Base-by-base conservation (phyloP, 1,139 yeast species). In the Saccharomycopsis hybrid region DNA sequence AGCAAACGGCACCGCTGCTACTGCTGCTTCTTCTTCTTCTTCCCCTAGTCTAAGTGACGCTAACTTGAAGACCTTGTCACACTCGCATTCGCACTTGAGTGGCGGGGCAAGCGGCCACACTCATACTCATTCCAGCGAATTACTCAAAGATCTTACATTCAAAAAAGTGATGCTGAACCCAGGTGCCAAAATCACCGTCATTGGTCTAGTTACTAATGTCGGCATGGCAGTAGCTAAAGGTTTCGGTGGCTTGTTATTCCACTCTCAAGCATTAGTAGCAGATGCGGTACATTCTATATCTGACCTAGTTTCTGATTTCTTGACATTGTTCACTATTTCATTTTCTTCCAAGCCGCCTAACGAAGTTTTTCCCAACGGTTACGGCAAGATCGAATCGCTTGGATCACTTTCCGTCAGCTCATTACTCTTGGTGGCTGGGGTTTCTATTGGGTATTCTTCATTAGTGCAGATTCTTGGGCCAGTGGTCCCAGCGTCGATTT, bases 221-320 rank as follows among this genome's bases (percentile, higher is more conserved):
- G 80, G 85, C 24, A 82, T 92, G 84, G 97, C 96, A 0, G 71
- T 78, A 4, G 82, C 94, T 31, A 92, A 92, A 64, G 92, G 89
- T 28, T 65, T 82, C 29, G 97, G 97, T 29, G 98, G 98, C 2
- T 73, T 88, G 18, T 80, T 80, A 45, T 92, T 92, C 76, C 96
- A 92, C 65, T 92, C 98, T 0, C 97, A 90, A 65, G 92, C 97
- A 0, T 74, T 92, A 53, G 66, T 90, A 40, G 98, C 98, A 1
- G 98, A 92, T 65, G 90, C 97, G 0, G 82, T 89, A 39, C 97
- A 90, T 65, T 90, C 97, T 1, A 73, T 87, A 13, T 83, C 95
- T 47, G 98, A 92, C 64, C 73, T 90, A 70, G 77, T 92, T 25
- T 87, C 96, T 9, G 98, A 92, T 65, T 77, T 90, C 50, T 70